Evolutionary conservation across 2,329 filamentous ascomycete genomes (phyloP).

Genomic region (Trichophaea hybrida): DNA sequence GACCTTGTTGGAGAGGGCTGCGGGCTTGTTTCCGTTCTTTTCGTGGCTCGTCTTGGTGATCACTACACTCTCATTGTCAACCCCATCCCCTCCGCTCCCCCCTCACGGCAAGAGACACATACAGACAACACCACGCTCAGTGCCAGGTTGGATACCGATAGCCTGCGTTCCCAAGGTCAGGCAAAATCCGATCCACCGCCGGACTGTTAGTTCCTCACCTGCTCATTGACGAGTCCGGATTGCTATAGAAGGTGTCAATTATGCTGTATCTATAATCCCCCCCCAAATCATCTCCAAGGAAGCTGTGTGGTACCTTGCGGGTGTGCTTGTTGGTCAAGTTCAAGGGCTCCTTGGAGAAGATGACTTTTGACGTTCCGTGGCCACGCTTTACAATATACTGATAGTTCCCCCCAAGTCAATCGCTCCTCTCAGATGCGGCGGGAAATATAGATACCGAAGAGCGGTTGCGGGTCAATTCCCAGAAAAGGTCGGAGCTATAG

Average conservation of each 20-base stretch:
- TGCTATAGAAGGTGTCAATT: slow-evolving; percentile 41
- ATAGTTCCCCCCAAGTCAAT: neutral
- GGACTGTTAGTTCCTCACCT: slow-evolving; percentile 44
- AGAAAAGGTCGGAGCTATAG: slow-evolving; percentile 20
- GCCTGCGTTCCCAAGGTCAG: slow-evolving; percentile 43
- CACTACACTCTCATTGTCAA: slow-evolving; percentile 31
- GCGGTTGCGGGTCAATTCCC: slow-evolving; percentile 16
- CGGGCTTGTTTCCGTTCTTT: slow-evolving; percentile 57
- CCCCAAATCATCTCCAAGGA: neutral
- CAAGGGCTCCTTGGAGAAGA: slow-evolving; percentile 86
- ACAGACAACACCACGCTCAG: slow-evolving; percentile 62
- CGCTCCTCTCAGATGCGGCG: slow-evolving; percentile 31
- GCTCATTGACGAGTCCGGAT: slow-evolving; percentile 83
- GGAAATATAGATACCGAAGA: neutral
- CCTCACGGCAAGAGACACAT: neutral
- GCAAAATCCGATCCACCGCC: slow-evolving; percentile 14
- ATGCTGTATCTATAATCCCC: slow-evolving; percentile 23
- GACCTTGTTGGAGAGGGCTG: slow-evolving; percentile 47
- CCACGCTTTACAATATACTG: slow-evolving; percentile 77
- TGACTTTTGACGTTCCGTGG: slow-evolving; percentile 54
- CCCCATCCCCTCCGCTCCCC: no score
- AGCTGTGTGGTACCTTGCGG: slow-evolving; percentile 55
- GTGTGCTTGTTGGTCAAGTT: slow-evolving; percentile 87
- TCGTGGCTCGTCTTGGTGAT: slow-evolving; percentile 62
- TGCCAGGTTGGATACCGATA: slow-evolving; percentile 58